These are phyloP conservation scores for Staphylotrichum longicolle DNA, from an alignment of 495 filamentous ascomycete genomes.

Conservation along the genomic window DNA sequence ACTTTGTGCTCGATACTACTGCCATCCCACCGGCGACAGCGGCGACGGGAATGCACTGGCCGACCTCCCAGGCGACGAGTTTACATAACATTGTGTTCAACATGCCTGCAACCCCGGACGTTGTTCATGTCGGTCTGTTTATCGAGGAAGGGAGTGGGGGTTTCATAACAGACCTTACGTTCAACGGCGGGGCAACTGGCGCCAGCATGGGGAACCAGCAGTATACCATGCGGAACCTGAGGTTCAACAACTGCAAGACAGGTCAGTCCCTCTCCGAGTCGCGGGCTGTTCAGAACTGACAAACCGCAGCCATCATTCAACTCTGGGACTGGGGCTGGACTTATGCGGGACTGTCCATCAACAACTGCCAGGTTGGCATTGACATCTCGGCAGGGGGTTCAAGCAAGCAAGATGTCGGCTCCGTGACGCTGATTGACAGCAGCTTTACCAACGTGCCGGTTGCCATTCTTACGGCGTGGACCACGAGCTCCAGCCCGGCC, in stretches of 20 bases:
- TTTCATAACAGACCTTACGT: conserved; percentile 62
- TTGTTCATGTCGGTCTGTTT: conserved; percentile 71
- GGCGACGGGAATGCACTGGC: conserved; percentile 74
- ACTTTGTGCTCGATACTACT: conserved; percentile 73
- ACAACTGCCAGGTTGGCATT: conserved; percentile 71
- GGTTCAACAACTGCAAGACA: conserved; percentile 59
- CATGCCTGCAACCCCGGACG: conserved; percentile 57
- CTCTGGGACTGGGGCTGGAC: conserved; percentile 58
- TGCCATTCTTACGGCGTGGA: conserved; percentile 67
- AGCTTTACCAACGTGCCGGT: conserved; percentile 65
- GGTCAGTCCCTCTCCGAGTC: conserved; percentile 34
- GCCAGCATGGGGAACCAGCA: conserved; percentile 73
- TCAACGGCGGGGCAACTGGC: conserved; percentile 69
- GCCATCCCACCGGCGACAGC: conserved; percentile 52
- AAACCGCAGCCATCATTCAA: conserved; percentile 48
- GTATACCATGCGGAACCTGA: conserved; percentile 73
- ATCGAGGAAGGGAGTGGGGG: conserved; percentile 69
- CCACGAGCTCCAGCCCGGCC: conserved; percentile 44
- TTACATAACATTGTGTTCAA: conserved; percentile 75
- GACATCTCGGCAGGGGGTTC: conserved; percentile 60
- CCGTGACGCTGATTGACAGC: conserved; percentile 66
- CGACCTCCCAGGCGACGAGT: conserved; percentile 70
- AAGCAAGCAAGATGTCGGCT: conserved; percentile 52
- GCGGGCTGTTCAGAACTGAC: conserved; percentile 16
- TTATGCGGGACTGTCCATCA: conserved; percentile 57